Percentiles rank a stretch among this genome's conserved stretches.
Conservation (phyloP, 1,284 basidiomycete species). For the Irpex lacteus region DNA sequence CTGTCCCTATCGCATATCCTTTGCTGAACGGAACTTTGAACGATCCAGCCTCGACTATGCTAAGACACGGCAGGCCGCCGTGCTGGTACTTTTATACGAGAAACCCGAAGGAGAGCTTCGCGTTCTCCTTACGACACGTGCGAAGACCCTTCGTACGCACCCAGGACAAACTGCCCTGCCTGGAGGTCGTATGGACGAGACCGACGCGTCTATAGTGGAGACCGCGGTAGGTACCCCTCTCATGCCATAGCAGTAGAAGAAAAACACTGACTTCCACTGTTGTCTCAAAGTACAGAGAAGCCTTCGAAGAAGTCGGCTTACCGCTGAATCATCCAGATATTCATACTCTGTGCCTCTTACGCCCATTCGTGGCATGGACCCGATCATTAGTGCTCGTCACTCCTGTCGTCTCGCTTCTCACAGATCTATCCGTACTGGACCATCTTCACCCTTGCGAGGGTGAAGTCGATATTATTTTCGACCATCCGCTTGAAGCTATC, state of each 20-base stretch:
- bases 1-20: background rate
- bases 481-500: constrained; percentile 65
- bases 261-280: background rate
- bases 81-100: constrained; percentile 74
- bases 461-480: constrained; percentile 76
- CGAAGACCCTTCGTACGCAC: constrained; percentile 68
- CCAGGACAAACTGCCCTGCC: constrained; percentile 77
- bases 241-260: background rate
- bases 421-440: constrained; percentile 44
- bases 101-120: constrained; percentile 49
- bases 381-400: constrained; percentile 36
- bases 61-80: constrained; percentile 46
- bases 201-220: constrained; percentile 53
- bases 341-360: constrained; percentile 56
- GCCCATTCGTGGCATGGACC: constrained; percentile 49
- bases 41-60: constrained; percentile 26
- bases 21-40: background rate
- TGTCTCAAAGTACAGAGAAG: constrained; percentile 61
- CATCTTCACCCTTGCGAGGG: constrained; percentile 48
- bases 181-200: constrained; percentile 71
- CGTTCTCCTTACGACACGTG: constrained; percentile 78
- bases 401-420: constrained; percentile 68
- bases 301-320: constrained; percentile 73
- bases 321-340: constrained; percentile 53
- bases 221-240: constrained; percentile 59